phyloP scores from a whole-genome alignment of 306 rosid genomes.

The Cucurbita moschata region DNA sequence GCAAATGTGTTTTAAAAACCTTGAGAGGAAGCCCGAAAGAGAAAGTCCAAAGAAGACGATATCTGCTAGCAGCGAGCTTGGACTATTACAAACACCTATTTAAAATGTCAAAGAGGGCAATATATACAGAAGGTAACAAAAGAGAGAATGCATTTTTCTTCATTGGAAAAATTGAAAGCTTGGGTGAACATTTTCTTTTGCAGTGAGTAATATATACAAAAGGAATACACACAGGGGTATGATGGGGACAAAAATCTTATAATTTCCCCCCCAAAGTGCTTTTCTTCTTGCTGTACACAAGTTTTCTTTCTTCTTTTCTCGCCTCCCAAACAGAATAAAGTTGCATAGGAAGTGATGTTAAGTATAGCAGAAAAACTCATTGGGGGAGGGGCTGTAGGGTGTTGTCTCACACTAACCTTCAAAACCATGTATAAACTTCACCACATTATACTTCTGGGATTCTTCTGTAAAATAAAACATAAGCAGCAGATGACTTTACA shows the following conservation, averaged over 20 bases:
- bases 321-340: constrained; percentile 5
- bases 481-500: constrained; percentile 59
- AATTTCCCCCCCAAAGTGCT: background rate
- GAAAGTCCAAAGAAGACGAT: too few species aligned
- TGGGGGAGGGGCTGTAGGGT: background rate
- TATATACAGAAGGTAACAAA: background rate
- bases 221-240: background rate
- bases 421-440: constrained; percentile 13
- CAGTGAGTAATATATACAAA: constrained; percentile 5
- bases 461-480: constrained; percentile 77
- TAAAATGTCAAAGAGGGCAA: too few species aligned
- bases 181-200: background rate
- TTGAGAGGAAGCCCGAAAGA: too few species aligned
- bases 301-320: background rate
- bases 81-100: too few species aligned
- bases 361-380: background rate
- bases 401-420: constrained; percentile 5
- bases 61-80: too few species aligned
- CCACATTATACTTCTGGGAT: constrained; percentile 21
- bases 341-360: background rate
- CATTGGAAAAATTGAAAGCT: background rate
- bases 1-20: too few species aligned
- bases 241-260: constrained; percentile 1
- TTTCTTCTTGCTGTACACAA: constrained; percentile 7
- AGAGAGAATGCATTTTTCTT: background rate